Evolutionary conservation across 495 filamentous ascomycete genomes (phyloP), one percentile per base, ranked within the genome.

Genomic region (Aspergillus conjunctus): DNA sequence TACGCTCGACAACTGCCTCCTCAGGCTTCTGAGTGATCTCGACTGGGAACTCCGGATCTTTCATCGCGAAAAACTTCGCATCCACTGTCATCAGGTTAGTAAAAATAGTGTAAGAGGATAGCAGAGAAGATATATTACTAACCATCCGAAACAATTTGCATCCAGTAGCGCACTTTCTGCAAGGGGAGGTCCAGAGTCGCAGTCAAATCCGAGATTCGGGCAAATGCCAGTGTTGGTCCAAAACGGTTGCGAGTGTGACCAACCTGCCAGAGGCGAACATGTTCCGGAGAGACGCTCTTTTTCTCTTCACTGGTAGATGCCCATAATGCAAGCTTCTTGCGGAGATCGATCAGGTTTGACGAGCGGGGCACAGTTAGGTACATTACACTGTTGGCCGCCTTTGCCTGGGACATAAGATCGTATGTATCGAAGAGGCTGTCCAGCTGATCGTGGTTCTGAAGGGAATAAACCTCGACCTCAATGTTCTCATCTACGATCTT

Each of bases 341-440:
- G 76, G 8, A 81, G 75, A 7, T 79, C 78, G 3, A 67, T 70
- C 11, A 79, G 53, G 45, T 69, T 73, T 9, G 74, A 71, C 1
- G 71, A 68, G 18, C 72, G 66, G 11, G 78, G 76, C 33, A 81
- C 46, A n/a, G 61, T 73, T 59, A 79, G 66, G 34, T 77, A 76
- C 72, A 77, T 73, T 50, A 79, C 76, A 37, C 62, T 61, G 37
- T 77, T 73, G 17, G 64, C 51, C 1, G 71, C 57, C 58, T 77
- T 77, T 6, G 77, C 72, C n/a, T 72, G 69, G 7, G 75, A 69
- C 77, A 80, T 79, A 31, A 80, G 71, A 49, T 80, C 76, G 49
- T 79, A 78, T 7, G 75, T 71, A 37, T 80, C 74, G 41, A 79
- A 80, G 9, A 79, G 61, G 45, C 76, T 77, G 43, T 49, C 51